Evolutionary conservation across 805 yeast genomes (phyloP), one percentile per base, ranked within the genome.

Genomic region (Lipomyces oligophaga): DNA sequence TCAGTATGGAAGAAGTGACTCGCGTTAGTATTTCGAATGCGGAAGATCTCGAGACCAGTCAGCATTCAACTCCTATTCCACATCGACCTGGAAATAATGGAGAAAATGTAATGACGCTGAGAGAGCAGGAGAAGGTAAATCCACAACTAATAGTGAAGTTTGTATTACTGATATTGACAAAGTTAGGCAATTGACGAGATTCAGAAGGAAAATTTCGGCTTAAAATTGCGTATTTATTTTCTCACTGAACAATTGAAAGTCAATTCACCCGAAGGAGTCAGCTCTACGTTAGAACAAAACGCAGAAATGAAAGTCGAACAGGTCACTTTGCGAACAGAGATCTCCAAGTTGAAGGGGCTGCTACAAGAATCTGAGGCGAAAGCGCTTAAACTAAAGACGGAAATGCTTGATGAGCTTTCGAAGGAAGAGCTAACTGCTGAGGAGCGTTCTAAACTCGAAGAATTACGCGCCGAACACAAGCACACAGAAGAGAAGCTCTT

Each of bases 161-260:
- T 13, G 6, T 3, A 5, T 19, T 21, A 24, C 37, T 20, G 4
- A 42, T 49, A 15, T n/a, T 20, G 38, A 13, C 15, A 28, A 1
- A 5, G 11, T 2, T 16, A 51, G 53, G 49, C 47, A 7, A 43
- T 57, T 22, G 47, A 55, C 32, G 57, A 52, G 25, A 43, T 57
- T 20, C 44, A 54, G 32, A 58, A 58, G 38, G 60, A 58, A 42
- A 58, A 58, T 41, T 53, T 58, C 38, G 44, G 40, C 2, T 36
- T 58, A 22, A 58, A 58, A 38, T 25, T 58, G 18, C 35, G 42
- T 35, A 46, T 58, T 13, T 52, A 26, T 26, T 43, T 40, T 34
- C 38, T 58, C 15, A 35, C 38, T 15, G 43, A 55, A 25, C 47
- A 45, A 19, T 21, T 57, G 16, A 37, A 47, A 13, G 40, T 41